These are phyloP conservation scores for Rosa rugosa DNA, from an alignment of 306 rosid genomes.

Conservation along the genomic window DNA sequence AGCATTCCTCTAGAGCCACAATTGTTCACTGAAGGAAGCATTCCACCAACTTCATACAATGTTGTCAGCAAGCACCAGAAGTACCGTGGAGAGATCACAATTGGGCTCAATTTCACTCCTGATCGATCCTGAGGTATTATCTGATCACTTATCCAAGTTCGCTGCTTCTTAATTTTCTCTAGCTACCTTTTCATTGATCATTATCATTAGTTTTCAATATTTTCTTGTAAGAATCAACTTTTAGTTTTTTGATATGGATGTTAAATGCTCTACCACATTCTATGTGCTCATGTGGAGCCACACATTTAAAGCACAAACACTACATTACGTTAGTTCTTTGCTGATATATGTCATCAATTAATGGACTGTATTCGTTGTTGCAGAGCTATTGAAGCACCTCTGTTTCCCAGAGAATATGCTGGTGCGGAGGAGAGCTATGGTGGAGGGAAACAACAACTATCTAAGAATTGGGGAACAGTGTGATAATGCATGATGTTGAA, in stretches of 20 bases:
- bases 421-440: neutral
- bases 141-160: neutral
- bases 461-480: neutral
- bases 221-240: too few relatives aligned
- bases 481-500: neutral
- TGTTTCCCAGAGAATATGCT: neutral
- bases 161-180: too few relatives aligned
- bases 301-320: too few relatives aligned
- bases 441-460: neutral
- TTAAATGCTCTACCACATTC: neutral
- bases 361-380: neutral
- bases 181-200: neutral
- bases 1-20: conserved; percentile 50
- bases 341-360: neutral
- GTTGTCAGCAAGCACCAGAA: conserved; percentile 51
- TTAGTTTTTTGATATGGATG: too few relatives aligned
- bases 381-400: neutral
- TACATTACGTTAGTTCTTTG: neutral
- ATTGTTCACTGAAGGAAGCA: conserved; percentile 36
- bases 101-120: conserved; percentile 48
- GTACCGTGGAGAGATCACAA: conserved; percentile 49
- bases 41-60: conserved; percentile 49
- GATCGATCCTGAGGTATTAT: neutral
- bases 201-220: neutral
- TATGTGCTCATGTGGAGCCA: neutral